Percentiles rank a stretch among this genome's conserved stretches.
Conservation (phyloP, 2,329 filamentous ascomycete species). For the Cladosporium colombiae region DNA sequence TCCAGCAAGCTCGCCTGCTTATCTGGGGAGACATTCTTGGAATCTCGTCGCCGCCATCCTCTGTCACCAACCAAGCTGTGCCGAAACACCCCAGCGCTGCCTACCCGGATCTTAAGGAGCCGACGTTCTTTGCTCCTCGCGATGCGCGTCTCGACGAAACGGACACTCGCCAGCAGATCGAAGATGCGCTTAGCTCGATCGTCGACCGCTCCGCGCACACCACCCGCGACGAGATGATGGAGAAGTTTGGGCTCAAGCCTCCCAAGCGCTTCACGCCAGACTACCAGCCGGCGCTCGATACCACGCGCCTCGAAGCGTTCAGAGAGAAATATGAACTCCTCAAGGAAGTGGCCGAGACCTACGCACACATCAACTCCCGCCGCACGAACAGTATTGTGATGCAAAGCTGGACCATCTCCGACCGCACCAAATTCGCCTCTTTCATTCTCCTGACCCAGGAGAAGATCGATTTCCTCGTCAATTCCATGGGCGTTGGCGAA, state of each 20-base stretch:
- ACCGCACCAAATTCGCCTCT: slow-evolving; percentile 42
- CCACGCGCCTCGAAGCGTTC: slow-evolving; percentile 47
- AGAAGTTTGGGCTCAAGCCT: slow-evolving; percentile 47
- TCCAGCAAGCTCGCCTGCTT: slow-evolving; percentile 50
- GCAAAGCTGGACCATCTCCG: slow-evolving; percentile 45
- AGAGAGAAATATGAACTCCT: slow-evolving; percentile 47
- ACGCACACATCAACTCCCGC: slow-evolving; percentile 36
- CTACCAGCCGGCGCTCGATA: slow-evolving; percentile 46
- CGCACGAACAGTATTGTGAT: slow-evolving; percentile 34
- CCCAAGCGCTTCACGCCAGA: slow-evolving; percentile 43
- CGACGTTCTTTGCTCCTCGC: slow-evolving; percentile 47
- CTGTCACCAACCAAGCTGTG: slow-evolving; percentile 47
- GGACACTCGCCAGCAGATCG: slow-evolving; percentile 40
- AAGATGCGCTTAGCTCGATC: slow-evolving; percentile 47
- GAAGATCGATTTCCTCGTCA: slow-evolving; percentile 48
- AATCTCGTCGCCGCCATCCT: slow-evolving; percentile 46
- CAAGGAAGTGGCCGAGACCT: slow-evolving; percentile 40
- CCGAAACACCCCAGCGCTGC: slow-evolving; percentile 46
- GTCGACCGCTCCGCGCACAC: slow-evolving; percentile 44
- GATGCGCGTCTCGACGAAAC: slow-evolving; percentile 46
- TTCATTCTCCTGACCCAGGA: slow-evolving; percentile 45
- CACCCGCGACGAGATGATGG: slow-evolving; percentile 47
- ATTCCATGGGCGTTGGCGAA: slow-evolving; percentile 46
- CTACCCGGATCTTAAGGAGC: slow-evolving; percentile 48
- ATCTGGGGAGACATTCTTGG: slow-evolving; percentile 52